Base-by-base conservation (phyloP, 305 asterid species). In the Caryopteris hybrid region DNA sequence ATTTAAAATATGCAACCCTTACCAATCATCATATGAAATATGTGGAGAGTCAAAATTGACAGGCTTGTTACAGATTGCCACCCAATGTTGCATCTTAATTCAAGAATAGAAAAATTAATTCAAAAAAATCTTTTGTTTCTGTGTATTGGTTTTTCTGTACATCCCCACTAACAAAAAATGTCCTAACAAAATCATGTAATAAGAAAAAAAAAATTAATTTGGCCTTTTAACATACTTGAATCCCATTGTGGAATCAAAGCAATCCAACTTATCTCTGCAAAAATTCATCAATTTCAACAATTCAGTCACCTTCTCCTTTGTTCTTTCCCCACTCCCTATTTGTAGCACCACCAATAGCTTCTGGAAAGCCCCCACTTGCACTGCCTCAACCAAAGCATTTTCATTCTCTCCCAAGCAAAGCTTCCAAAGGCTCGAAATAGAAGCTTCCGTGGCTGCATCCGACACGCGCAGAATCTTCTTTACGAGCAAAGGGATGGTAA, bases 321-420 rank as follows among this genome's bases (percentile, higher is more conserved):
- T 78, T 54, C 72, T 60, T 29, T 76, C 86, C 22, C 74, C 88
- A 73, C 89, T 83, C 1, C 96, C 97, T 23, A 90, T 91, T 55
- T 92, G 98, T 12, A 92, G 70, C 52, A 85, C 89, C 48, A 92
- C 85, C 79, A 92, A 33, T 4, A 92, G 81, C 84, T 92, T 92
- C 72, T 88, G 96, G 48, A 88, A 92, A 21, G 79, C 94, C 33
- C 98, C 98, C 3, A 79, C 73, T 53, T 82, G 80, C 68, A 88
- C 75, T 20, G 89, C 96, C 68, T 88, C 96, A 42, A 76, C 68
- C 60, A 83, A 47, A 2, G 77, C 75, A 36, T 51, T 70, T 51
- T 76, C 87, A 25, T 74, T 73, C n/a, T 66, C 84, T 5, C 76
- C 84, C 27, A 68, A 81, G 61, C 88, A 68, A 4, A 79, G 69